Evolutionary conservation across 2,329 filamentous ascomycete species (phyloP).

Genomic region (Tolypocladium cylindrosporum): DNA sequence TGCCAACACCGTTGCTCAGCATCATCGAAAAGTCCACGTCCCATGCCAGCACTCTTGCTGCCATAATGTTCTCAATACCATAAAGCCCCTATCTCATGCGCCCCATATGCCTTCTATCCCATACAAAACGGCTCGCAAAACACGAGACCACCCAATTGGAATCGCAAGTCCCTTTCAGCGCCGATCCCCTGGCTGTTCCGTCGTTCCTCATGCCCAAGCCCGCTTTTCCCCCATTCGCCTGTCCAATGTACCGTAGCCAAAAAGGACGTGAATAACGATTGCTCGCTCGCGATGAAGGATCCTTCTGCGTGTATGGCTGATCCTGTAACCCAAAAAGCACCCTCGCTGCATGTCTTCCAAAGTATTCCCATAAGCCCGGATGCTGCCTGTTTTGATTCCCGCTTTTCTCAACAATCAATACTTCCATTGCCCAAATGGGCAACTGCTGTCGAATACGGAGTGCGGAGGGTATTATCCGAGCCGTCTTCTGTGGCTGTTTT

Average conservation of each 20-base stretch:
- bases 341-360: not conserved
- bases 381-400: not conserved
- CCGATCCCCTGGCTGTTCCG: not conserved
- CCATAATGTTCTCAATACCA: not conserved
- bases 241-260: not conserved
- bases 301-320: not conserved
- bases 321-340: not conserved
- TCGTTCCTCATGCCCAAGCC: not conserved
- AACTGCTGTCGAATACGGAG: not conserved
- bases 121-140: not conserved
- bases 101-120: conserved; percentile 1
- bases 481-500: conserved; percentile 33
- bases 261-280: not conserved
- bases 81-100: not conserved
- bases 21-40: not conserved
- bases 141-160: not conserved
- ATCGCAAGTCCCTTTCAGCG: not conserved
- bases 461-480: conserved; percentile 12
- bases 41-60: not conserved
- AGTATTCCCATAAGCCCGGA: not conserved
- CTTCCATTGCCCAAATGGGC: not conserved
- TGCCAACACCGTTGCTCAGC: not conserved
- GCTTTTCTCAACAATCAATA: not conserved
- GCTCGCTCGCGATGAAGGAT: not conserved
- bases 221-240: not conserved